phyloP scores from a whole-genome alignment of 257 asterid species.

The Forsythia viridissima region DNA sequence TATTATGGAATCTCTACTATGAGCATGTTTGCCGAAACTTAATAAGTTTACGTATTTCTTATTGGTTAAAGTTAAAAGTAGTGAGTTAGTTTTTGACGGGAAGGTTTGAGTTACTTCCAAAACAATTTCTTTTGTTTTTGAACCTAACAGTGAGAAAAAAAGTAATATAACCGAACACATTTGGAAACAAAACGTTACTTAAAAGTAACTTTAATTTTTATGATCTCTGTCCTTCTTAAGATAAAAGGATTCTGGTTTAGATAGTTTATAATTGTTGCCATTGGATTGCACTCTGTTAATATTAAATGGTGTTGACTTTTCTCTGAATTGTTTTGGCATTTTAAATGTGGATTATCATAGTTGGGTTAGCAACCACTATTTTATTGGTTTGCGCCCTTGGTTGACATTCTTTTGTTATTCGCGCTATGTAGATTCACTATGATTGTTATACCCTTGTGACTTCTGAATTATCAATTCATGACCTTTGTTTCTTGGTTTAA shows the following conservation, averaged over 20 bases:
- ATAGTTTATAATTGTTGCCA: neutral
- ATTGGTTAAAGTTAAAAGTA: neutral
- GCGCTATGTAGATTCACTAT: constrained; percentile 4
- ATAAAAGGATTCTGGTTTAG: neutral
- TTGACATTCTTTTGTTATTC: neutral
- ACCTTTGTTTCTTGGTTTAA: constrained; percentile 14
- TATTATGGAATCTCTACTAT: neutral
- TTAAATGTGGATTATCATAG: neutral
- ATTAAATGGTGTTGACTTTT: neutral
- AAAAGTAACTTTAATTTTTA: neutral
- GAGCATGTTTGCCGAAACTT: neutral
- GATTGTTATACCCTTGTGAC: neutral
- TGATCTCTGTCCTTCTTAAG: neutral
- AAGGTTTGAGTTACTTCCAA: no score
- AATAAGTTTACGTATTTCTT: neutral
- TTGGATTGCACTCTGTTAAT: neutral
- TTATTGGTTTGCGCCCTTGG: neutral
- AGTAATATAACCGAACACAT: neutral
- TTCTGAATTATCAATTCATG: neutral
- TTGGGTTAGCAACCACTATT: neutral
- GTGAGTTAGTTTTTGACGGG: neutral
- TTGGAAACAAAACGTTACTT: neutral
- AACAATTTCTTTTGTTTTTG: no score
- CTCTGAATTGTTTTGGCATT: neutral
- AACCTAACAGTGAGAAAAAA: neutral